Conservation (phyloP, 805 yeast species). For the Suhomyces vadensis region DNA sequence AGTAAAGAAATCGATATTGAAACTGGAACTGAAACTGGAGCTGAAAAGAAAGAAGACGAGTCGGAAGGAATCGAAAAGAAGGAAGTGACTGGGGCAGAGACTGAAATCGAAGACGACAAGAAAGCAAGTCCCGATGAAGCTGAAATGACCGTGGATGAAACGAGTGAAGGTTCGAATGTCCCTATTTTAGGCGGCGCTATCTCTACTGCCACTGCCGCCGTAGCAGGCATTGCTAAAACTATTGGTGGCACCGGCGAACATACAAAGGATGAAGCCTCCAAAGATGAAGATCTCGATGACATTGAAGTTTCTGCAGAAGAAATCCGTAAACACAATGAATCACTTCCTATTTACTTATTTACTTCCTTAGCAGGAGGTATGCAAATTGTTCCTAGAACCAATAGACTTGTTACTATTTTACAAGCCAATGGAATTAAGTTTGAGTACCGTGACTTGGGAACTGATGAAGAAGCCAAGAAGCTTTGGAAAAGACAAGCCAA, state of each 20-base stretch:
- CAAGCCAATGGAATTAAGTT: slow-evolving; percentile 71
- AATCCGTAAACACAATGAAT: slow-evolving; percentile 41
- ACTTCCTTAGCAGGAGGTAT: slow-evolving; percentile 89
- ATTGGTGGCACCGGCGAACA: background rate
- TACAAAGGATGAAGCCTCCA: background rate
- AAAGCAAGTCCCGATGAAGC: slow-evolving; percentile 13
- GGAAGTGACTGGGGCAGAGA: slow-evolving; percentile 7
- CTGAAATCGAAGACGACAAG: slow-evolving; percentile 9
- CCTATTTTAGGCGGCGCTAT: slow-evolving; percentile 7
- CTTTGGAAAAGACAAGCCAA: slow-evolving; percentile 76
- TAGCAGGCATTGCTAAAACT: background rate
- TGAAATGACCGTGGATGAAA: slow-evolving; percentile 10
- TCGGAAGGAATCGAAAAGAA: too few species aligned
- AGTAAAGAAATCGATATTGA: slow-evolving; percentile 6
- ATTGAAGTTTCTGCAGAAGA: slow-evolving; percentile 44
- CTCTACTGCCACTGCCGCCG: slow-evolving; percentile 5
- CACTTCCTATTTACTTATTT: slow-evolving; percentile 69
- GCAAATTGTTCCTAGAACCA: slow-evolving; percentile 76
- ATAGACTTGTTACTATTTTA: slow-evolving; percentile 70
- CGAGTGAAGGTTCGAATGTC: slow-evolving; percentile 7
- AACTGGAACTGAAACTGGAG: slow-evolving; percentile 3
- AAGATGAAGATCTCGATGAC: slow-evolving; percentile 22
- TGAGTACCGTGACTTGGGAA: slow-evolving; percentile 75
- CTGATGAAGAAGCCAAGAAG: slow-evolving; percentile 81
- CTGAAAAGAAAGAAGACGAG: slow-evolving; percentile 1